Evolutionary conservation across 176 grass and related monocot genomes (phyloP), one percentile per base, ranked within the genome.

Genomic region (Oryza brachyantha): DNA sequence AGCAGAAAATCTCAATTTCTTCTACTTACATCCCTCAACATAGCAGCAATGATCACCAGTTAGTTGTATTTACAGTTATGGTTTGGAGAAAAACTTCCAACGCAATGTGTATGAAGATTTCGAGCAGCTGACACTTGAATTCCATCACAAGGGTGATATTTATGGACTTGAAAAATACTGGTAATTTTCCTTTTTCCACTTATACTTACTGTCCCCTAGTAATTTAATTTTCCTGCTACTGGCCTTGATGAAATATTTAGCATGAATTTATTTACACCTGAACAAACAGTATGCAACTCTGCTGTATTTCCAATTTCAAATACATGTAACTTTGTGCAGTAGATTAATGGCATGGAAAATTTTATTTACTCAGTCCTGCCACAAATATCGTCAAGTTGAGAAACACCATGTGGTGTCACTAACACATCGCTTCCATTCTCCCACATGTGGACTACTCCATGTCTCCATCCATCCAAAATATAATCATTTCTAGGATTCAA

Each of bases 111-210:
- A 93, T 89, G 91, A 87, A 79, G 96, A 99, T 84, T 99, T 99
- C 3, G 96, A 99, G 86, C 86, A 91, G 57, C 75, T 96, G 75
- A 87, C 90, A 8, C 79, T 96, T 0, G 86, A 93, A 13, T 99
- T 85, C 72, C 95, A 96, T 61, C 58, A 66, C 38, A 99, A 91
- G 58, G 92, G 96, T 3, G 88, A 93, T 89, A 84, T 99, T 57
- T 99, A 99, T 82, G 96, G 96, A 16, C 90, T 99, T 32, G 96
- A 99, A 85, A 99, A 99, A 87, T 99, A 99, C 86, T 99, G 96
- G 96, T 99, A 96, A 79, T 54, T 87, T 76, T 14, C 39, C 40
- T 35, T 42, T 55, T n/a, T n/a, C n/a, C 12, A 67, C 29, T 50
- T 35, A 70, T 60, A 50, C n/a, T 28, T 85, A 35, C 28, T 63